Conservation (phyloP, 2,329 filamentous ascomycete species). For the Beauveria medogensis region DNA sequence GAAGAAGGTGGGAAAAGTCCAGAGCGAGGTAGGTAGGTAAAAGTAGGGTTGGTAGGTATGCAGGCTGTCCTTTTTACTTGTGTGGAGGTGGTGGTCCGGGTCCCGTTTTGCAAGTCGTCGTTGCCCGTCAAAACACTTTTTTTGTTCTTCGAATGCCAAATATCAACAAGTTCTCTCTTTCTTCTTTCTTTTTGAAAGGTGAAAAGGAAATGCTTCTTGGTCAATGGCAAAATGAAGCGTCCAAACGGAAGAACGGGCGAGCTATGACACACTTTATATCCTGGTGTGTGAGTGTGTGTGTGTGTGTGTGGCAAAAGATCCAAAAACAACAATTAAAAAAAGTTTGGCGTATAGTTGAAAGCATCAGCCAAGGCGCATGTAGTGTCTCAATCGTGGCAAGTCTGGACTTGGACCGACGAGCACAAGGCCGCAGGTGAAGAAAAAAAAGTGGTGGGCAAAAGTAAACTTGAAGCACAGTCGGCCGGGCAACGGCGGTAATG, state of each 20-base stretch:
- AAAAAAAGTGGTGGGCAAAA: constrained; percentile 2
- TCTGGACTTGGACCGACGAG: neutral
- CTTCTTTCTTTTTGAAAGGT: neutral
- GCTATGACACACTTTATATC: neutral
- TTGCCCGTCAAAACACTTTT: neutral
- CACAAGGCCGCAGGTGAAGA: neutral
- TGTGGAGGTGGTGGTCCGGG: neutral
- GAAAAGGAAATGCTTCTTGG: neutral
- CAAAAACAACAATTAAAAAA: neutral
- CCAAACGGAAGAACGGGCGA: neutral
- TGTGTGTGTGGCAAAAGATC: neutral
- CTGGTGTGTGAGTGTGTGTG: neutral
- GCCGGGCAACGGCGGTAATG: constrained; percentile 5
- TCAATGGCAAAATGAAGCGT: neutral
- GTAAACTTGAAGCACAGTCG: neutral
- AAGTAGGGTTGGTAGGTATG: neutral
- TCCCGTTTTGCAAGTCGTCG: neutral
- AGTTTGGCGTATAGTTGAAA: neutral
- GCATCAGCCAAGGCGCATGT: neutral
- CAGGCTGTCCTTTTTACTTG: neutral
- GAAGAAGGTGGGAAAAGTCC: neutral
- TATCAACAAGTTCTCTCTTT: neutral
- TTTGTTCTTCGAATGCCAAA: neutral
- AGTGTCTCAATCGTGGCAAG: neutral
- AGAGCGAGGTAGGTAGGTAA: neutral